Conservation (phyloP, 495 filamentous ascomycete species). For the Acidiella bohemica region DNA sequence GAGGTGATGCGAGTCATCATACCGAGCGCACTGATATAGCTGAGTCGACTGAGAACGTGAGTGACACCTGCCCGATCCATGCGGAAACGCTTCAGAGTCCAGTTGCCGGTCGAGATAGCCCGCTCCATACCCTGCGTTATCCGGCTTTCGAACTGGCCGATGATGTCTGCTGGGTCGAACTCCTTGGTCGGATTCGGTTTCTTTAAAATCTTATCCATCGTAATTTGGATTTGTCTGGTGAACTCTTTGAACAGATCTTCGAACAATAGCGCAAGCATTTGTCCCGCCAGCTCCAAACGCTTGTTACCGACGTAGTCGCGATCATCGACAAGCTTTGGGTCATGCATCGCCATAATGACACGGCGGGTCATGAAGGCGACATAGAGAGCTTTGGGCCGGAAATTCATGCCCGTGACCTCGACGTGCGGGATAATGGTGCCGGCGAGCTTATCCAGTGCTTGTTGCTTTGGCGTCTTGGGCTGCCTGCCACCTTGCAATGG, state of each 20-base stretch:
- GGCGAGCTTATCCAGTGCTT: slow-evolving; percentile 81
- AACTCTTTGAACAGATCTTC: slow-evolving; percentile 97
- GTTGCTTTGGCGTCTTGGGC: slow-evolving; percentile 61
- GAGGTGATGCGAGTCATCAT: slow-evolving; percentile 99
- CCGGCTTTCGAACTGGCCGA: slow-evolving; percentile 60
- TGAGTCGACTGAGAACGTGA: slow-evolving; percentile 86
- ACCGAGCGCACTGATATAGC: slow-evolving; percentile 93
- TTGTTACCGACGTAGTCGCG: slow-evolving; percentile 98
- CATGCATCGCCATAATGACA: slow-evolving; percentile 83
- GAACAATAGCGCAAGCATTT: slow-evolving; percentile 88
- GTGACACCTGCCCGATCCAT: slow-evolving; percentile 97
- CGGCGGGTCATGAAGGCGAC: slow-evolving; percentile 90
- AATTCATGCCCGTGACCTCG: slow-evolving; percentile 75
- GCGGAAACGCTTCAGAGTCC: slow-evolving; percentile 91
- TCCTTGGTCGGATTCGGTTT: slow-evolving; percentile 72
- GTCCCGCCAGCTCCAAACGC: slow-evolving; percentile 81
- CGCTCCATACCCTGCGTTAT: slow-evolving; percentile 87
- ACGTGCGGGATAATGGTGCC: slow-evolving; percentile 89
- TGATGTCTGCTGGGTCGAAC: slow-evolving; percentile 69
- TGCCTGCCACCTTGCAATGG: neutral
- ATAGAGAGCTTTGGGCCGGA: slow-evolving; percentile 88
- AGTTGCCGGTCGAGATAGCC: slow-evolving; percentile 92
- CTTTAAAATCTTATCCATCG: slow-evolving; percentile 84
- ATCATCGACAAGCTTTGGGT: slow-evolving; percentile 80
- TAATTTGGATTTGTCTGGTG: slow-evolving; percentile 70